Base-by-base conservation (phyloP, 306 rosid genomes). In the Medicago ruthenica region DNA sequence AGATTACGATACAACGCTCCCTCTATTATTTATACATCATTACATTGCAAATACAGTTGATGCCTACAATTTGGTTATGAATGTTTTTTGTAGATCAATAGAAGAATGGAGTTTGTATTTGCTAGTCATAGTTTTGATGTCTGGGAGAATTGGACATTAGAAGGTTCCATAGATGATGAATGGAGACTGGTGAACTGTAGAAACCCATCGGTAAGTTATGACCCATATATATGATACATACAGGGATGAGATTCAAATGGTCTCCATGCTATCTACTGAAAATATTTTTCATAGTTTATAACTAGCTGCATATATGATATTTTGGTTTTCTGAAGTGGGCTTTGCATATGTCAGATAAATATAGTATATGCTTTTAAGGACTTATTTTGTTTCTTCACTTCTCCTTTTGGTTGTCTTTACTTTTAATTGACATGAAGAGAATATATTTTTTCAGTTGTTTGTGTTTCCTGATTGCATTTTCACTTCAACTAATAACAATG, bases 61-160 rank as follows among this genome's bases (percentile, higher is more conserved):
- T 72, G 74, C 53, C 59, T 60, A 67, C 65, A 48, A 18, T 74
- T 50, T 67, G 76, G 47, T 67, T 70, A 31, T 80, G 17, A 74
- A 69, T 39, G n/a, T 27, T 53, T 64, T 75, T 78, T 81, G 80
- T 92, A 95, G 99, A 92, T 95, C 75, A 95, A 95, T 79, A 88
- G 98, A 82, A 90, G 87, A 88, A 92, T 79, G 92, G 99, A 95
- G 79, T 90, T 90, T 61, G 97, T 95, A 72, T 95, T 95, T 74
- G 97, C 99, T 34, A 95, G 99, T 87, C 98, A 95, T 86, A 92
- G 97, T 82, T 95, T 95, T 88, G 99, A 92, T 83, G 99, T 95
- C 61, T 92, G 99, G 99, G 98, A 92, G 85, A 88, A 86, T 77
- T 95, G 99, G 99, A 83, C 82, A 60, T 80, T 95, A 67, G 96